Percentiles rank a stretch among this genome's conserved stretches.
Evolutionary conservation across 805 yeast species (phyloP).

Genomic region (Candida stauntonica): DNA sequence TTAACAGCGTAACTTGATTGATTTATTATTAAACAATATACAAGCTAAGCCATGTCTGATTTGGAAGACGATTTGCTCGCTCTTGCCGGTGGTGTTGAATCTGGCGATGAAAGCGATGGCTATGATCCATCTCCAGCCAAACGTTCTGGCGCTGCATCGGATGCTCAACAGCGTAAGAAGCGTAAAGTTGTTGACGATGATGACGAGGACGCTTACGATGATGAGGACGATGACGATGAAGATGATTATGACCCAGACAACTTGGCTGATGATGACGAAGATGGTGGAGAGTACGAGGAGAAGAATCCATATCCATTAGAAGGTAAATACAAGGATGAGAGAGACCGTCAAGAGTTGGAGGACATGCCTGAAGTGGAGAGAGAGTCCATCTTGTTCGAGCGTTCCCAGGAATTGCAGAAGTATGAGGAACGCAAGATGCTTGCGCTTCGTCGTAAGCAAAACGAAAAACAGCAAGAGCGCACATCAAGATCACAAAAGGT

Average conservation of each 20-base stretch:
- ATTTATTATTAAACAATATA: no score
- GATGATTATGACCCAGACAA: constrained; percentile 41
- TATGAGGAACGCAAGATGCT: constrained; percentile 80
- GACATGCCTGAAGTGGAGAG: constrained; percentile 87
- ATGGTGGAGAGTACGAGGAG: constrained; percentile 36
- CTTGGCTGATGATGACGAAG: constrained; percentile 33
- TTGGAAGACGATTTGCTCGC: constrained; percentile 95
- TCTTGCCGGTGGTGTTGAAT: constrained; percentile 72
- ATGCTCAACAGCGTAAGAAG: constrained; percentile 24
- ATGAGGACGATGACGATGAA: constrained; percentile 35
- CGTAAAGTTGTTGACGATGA: constrained; percentile 23
- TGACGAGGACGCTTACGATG: constrained; percentile 28
- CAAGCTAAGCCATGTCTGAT: constrained; percentile 41
- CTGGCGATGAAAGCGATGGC: constrained; percentile 29
- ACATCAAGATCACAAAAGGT: constrained; percentile 28
- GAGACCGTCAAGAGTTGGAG: constrained; percentile 61
- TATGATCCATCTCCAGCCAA: constrained; percentile 34
- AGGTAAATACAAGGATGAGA: constrained; percentile 82
- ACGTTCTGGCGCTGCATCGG: constrained; percentile 22
- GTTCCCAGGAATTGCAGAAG: constrained; percentile 87
- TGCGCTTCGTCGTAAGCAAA: constrained; percentile 72
- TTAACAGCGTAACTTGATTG: no score
- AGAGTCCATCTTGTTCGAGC: constrained; percentile 85
- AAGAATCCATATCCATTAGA: constrained; percentile 88
- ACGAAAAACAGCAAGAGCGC: constrained; percentile 37